phyloP scores from a whole-genome alignment of 2,329 filamentous ascomycete species.

The Cytospora mali region DNA sequence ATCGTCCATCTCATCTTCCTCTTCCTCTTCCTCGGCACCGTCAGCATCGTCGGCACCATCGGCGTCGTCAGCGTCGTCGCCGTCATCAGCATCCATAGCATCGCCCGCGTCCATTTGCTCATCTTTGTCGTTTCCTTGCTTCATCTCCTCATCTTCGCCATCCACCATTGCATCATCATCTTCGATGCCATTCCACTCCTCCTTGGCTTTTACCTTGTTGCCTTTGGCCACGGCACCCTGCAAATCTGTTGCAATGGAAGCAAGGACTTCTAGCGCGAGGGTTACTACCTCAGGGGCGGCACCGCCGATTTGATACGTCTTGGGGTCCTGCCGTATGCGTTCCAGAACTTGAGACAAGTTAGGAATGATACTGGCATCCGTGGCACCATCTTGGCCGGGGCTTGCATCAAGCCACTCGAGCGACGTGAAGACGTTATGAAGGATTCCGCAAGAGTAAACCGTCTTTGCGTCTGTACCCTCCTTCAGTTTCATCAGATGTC shows the following conservation, averaged over 20 bases:
- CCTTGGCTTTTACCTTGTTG: constrained; percentile 41
- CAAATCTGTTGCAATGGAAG: constrained; percentile 64
- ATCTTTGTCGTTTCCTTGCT: constrained; percentile 20
- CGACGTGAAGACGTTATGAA: constrained; percentile 63
- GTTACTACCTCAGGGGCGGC: constrained; percentile 51
- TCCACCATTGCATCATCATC: constrained; percentile 45
- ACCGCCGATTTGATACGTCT: constrained; percentile 37
- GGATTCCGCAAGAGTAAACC: constrained; percentile 60
- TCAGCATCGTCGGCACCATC: constrained; percentile 42
- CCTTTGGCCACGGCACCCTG: constrained; percentile 53
- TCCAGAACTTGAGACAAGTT: constrained; percentile 46
- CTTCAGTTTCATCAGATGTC: constrained; percentile 52
- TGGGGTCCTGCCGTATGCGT: constrained; percentile 35
- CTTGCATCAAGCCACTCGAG: constrained; percentile 56
- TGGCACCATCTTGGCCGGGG: constrained; percentile 50
- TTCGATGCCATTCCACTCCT: constrained; percentile 45
- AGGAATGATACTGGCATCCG: constrained; percentile 54
- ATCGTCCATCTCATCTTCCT: constrained; percentile 41
- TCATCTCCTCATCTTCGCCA: constrained; percentile 32
- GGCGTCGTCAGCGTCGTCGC: constrained; percentile 33
- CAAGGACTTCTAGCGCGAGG: constrained; percentile 63
- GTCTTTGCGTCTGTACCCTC: constrained; percentile 51
- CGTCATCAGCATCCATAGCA: constrained; percentile 44
- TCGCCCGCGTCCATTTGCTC: constrained; percentile 29
- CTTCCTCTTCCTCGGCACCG: constrained; percentile 41